A percentile compares a stretch with the other conserved stretches of the same genome.
These are phyloP conservation scores for Thalassiosira profunda DNA, from an alignment of 108 stramenopile species.

Conservation along the genomic window DNA sequence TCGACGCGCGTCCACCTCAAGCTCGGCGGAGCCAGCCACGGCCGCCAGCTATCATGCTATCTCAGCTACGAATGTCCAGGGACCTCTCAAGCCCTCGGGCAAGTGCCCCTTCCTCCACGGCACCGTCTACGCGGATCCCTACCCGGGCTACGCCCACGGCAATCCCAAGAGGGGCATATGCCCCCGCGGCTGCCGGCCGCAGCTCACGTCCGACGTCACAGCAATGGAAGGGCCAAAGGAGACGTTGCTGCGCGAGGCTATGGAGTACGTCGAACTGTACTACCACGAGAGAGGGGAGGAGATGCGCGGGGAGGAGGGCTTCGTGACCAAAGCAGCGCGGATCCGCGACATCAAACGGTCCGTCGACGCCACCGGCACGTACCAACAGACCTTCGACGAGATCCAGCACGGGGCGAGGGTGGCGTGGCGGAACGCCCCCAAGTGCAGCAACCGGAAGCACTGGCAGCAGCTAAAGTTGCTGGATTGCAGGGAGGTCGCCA, in stretches of 20 bases:
- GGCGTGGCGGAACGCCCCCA: slow-evolving; percentile 50
- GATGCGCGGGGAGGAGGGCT: slow-evolving; percentile 15
- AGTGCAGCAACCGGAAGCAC: slow-evolving; percentile 52
- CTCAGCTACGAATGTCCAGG: too few species aligned
- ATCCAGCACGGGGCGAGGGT: slow-evolving; percentile 47
- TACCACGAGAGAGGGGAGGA: slow-evolving; percentile 24
- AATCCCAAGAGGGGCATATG: slow-evolving; percentile 27
- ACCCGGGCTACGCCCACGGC: slow-evolving; percentile 30
- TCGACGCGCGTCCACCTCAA: too few species aligned
- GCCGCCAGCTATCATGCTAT: too few species aligned
- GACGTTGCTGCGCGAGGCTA: slow-evolving; percentile 16
- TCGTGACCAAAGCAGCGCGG: slow-evolving; percentile 5
- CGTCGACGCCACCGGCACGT: slow-evolving; percentile 26
- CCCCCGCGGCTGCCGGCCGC: slow-evolving; percentile 14
- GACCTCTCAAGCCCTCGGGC: too few species aligned
- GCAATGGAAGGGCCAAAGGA: slow-evolving; percentile 3
- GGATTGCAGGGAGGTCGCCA: slow-evolving; percentile 26
- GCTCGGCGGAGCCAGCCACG: too few species aligned
- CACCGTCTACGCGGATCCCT: slow-evolving; percentile 16
- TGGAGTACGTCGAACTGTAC: slow-evolving; percentile 23
- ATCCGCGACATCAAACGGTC: background rate
- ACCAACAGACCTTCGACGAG: slow-evolving; percentile 49
- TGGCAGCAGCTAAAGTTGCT: slow-evolving; percentile 46
- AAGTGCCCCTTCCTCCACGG: slow-evolving; percentile 29
- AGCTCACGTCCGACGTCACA: slow-evolving; percentile 6